Percentiles rank a stretch among this genome's conserved stretches.
phyloP scores from a whole-genome alignment of 2,329 filamentous ascomycete species.

The Fusarium odoratissimum region DNA sequence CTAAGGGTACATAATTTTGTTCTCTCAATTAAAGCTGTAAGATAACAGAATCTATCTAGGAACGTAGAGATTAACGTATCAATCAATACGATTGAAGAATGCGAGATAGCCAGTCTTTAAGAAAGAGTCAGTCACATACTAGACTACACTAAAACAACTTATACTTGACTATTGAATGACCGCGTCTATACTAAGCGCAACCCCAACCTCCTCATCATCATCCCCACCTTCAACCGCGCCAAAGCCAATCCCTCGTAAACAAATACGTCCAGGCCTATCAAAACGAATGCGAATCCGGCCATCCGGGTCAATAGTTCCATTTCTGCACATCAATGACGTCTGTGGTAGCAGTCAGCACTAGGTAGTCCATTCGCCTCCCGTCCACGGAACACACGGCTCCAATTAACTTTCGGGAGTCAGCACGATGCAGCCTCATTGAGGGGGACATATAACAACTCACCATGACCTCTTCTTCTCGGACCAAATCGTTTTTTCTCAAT shows the following conservation, averaged over 20 bases:
- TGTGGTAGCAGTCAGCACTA: conserved; percentile 23
- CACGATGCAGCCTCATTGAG: neutral
- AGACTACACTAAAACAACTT: neutral
- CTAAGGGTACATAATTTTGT: no score
- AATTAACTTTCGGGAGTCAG: conserved; percentile 12
- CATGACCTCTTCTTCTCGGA: neutral
- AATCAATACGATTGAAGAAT: neutral
- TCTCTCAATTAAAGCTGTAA: no score
- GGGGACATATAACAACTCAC: conserved; percentile 6
- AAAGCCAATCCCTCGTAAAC: neutral
- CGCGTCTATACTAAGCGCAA: neutral
- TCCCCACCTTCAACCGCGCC: neutral
- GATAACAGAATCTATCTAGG: neutral
- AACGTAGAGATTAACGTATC: neutral
- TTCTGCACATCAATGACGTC: conserved; percentile 7
- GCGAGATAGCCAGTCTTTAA: neutral
- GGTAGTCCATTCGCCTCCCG: neutral
- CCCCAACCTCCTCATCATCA: neutral
- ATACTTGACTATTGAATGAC: neutral
- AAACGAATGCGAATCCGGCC: neutral
- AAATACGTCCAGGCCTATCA: neutral
- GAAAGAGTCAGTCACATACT: neutral
- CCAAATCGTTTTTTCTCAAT: neutral
- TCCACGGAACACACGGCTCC: conserved; percentile 16
- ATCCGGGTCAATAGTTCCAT: neutral